Evolutionary conservation across 2,329 filamentous ascomycete species (phyloP), one percentile per base, ranked within the genome.

Genomic region (Neurospora sp.): DNA sequence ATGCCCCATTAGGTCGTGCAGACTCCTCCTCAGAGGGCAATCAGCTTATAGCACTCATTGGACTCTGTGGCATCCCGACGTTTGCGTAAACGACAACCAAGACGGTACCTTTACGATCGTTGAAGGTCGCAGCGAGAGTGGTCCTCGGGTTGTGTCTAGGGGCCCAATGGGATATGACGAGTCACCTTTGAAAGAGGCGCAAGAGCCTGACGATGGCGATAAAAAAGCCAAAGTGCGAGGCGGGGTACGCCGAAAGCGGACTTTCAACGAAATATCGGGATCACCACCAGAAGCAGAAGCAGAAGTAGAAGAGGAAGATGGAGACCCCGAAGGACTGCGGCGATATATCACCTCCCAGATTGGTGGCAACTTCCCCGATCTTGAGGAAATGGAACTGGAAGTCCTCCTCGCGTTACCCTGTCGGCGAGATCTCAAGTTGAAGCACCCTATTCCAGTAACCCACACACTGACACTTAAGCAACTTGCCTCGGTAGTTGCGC

Each of bases 81-180:
- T 43, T 2, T 23, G 33, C 4, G 40, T 73, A 17, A 74, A 74
- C 69, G 73, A 74, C 39, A 74, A 74, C 37, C 33, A 67, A 17
- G 73, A 75, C 43, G 74, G 73, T 1, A 75, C 74, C 1, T 70
- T 74, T 6, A 73, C 69, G 3, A 15, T 72, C 15, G 69, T 73
- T 10, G 67, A 69, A 36, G 52, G 52, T 33, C 15, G 6, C 28
- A 62, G 23, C 28, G 2, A 62, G 28, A 62, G 12, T 1, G 52
- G 52, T 36, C 23, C 52, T n/a, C 52, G 52, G 2, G 52, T 62
- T 36, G 52, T 62, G 15, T 62, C 52, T 36, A 62, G 52, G 52
- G 23, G 52, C 52, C 52, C 28, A 33, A 33, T 62, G 15, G 15
- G 15, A 33, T 62, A 62, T 36, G 52, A 62, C 28, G 52, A 62